These are phyloP conservation scores for Symbiodinium pilosum DNA, from an alignment of 73 alveolate genomes.

Conservation along the genomic window DNA sequence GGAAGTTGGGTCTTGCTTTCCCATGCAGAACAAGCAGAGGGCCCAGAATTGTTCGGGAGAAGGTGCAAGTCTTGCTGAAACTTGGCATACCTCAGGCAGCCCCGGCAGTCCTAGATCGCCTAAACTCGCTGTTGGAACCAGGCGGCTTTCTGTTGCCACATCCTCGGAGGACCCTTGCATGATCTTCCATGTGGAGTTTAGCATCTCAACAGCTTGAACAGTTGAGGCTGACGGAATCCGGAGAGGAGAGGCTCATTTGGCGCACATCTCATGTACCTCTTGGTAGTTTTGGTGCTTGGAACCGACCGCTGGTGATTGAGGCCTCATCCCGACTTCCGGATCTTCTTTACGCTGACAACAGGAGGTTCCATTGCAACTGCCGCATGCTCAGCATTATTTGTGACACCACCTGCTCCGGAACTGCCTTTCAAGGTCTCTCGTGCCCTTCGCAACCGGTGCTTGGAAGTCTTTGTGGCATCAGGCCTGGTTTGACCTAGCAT, in stretches of 20 bases:
- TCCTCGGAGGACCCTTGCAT: neutral
- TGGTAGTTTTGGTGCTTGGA: slow-evolving; percentile 60
- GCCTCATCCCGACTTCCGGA: slow-evolving; percentile 98
- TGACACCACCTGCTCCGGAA: neutral
- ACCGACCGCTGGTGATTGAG: too few species aligned
- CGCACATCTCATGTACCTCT: neutral
- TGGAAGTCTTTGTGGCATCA: slow-evolving; percentile 96
- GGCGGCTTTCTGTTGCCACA: slow-evolving; percentile 60
- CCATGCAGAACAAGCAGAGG: slow-evolving; percentile 96
- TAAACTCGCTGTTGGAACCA: slow-evolving; percentile 98
- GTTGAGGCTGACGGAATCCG: slow-evolving; percentile 92
- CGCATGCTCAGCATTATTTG: neutral
- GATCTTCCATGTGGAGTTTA: neutral
- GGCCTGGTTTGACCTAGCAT: neutral
- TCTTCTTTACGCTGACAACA: slow-evolving; percentile 97
- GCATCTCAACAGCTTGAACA: too few species aligned
- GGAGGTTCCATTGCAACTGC: slow-evolving; percentile 34
- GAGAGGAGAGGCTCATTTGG: slow-evolving; percentile 78
- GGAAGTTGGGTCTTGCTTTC: slow-evolving; percentile 98
- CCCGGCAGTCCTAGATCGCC: slow-evolving; percentile 98
- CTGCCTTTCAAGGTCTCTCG: slow-evolving; percentile 96
- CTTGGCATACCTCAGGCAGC: slow-evolving; percentile 16
- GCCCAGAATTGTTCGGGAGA: neutral
- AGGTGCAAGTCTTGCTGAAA: too few species aligned
- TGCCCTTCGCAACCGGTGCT: slow-evolving; percentile 98